Conservation (phyloP, 306 rosid genomes). For the Lupinus albus region DNA sequence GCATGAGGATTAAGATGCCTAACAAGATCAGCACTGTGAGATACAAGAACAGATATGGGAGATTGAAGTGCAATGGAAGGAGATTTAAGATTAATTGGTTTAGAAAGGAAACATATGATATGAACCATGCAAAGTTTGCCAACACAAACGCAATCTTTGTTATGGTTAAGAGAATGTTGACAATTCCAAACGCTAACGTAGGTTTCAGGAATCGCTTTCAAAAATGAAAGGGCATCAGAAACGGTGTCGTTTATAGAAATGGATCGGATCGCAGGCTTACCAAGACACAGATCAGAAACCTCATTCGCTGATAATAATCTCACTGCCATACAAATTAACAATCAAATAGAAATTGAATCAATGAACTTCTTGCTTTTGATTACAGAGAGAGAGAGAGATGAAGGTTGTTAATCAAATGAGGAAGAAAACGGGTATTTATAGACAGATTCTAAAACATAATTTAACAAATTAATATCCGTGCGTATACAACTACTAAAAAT, state of each 20-base stretch:
- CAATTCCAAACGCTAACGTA: conserved; percentile 77
- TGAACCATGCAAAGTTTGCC: conserved; percentile 72
- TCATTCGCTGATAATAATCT: conserved; percentile 55
- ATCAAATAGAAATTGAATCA: background rate
- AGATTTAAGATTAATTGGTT: conserved; percentile 46
- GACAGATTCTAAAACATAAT: too few relatives aligned
- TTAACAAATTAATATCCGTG: too few relatives aligned
- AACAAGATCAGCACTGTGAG: conserved; percentile 40
- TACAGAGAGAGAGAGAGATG: too few relatives aligned
- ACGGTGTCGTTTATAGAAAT: conserved; percentile 59
- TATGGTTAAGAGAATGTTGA: conserved; percentile 42
- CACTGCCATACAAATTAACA: conserved; percentile 68
- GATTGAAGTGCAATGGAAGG: conserved; percentile 66
- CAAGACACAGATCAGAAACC: conserved; percentile 78
- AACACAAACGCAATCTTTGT: conserved; percentile 53
- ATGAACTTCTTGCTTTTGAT: too few relatives aligned
- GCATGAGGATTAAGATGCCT: conserved; percentile 67
- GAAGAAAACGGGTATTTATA: too few relatives aligned
- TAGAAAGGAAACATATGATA: conserved; percentile 61
- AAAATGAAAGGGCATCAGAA: conserved; percentile 59
- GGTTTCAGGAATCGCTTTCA: conserved; percentile 51
- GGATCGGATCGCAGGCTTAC: conserved; percentile 75
- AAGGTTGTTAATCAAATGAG: too few relatives aligned
- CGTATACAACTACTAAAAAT: too few relatives aligned
- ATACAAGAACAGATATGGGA: conserved; percentile 51